phyloP scores from a whole-genome alignment of 2,329 filamentous ascomycete genomes.

The Colletotrichum australisinense region DNA sequence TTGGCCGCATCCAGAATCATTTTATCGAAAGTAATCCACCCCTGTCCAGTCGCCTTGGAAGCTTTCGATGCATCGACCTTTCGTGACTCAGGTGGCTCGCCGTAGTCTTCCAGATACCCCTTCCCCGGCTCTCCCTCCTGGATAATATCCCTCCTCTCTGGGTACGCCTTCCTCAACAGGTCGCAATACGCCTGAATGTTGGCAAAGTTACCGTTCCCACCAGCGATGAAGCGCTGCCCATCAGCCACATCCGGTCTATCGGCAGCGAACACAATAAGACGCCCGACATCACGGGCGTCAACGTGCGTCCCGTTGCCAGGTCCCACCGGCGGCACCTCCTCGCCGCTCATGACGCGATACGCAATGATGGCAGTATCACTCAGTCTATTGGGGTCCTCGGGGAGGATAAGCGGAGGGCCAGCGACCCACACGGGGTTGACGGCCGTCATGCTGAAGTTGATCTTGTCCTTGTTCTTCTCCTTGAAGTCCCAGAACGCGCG shows the following conservation, averaged over 20 bases:
- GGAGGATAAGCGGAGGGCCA: conserved; percentile 31
- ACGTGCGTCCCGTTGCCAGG: conserved; percentile 26
- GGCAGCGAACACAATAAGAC: conserved; percentile 23
- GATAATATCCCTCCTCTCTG: conserved; percentile 14
- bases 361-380: conserved; percentile 37
- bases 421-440: conserved; percentile 31
- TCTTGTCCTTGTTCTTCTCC: conserved; percentile 40
- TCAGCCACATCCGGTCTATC: background rate
- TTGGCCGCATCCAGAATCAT: conserved; percentile 32
- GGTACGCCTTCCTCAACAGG: conserved; percentile 17
- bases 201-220: conserved; percentile 12
- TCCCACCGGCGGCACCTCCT: background rate
- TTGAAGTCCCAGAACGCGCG: conserved; percentile 44
- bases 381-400: conserved; percentile 23
- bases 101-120: conserved; percentile 22
- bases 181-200: conserved; percentile 25
- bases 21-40: conserved; percentile 23
- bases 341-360: conserved; percentile 34
- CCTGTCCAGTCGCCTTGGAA: conserved; percentile 18
- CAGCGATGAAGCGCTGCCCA: conserved; percentile 16
- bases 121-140: conserved; percentile 26
- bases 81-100: background rate
- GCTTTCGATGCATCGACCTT: conserved; percentile 30
- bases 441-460: conserved; percentile 39
- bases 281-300: conserved; percentile 33